Evolutionary conservation across 1,284 basidiomycete genomes (phyloP), one percentile per base, ranked within the genome.

Genomic region (Apiotrichum porosum): DNA sequence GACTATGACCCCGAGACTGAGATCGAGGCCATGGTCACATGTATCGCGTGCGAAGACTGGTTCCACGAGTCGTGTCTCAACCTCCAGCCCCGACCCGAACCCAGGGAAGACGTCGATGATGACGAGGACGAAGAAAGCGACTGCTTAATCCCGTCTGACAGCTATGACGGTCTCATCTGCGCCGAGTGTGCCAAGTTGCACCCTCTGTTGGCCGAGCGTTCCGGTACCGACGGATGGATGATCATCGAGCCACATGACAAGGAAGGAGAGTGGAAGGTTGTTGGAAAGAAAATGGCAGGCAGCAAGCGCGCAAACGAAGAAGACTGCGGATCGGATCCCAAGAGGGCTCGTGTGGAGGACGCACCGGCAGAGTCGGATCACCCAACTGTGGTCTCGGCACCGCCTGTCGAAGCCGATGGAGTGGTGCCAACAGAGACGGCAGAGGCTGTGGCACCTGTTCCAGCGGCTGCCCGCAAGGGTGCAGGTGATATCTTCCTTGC

Each of bases 31-130:
- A 74, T 74, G 72, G 45, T 74, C 15, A 55, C 55, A 44, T 74
- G 72, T 49, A 61, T 74, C 3, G 69, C 44, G 6, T 74, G 72
- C 47, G 68, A 74, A 59, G 68, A 70, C 45, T 69, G 66, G 69
- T 66, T 66, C 37, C 69, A 72, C 46, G 69, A 72, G 37, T 60
- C 66, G 12, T 72, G 69, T 32, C 58, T 72, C 23, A 70, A 69
- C 44, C 56, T 72, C 3, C 61, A 58, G 17, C 40, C 36, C 1
- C 40, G 45, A 37, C 52, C 56, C 34, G 26, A 28, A 12, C 26
- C 26, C 6, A 28, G 12, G 26, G 26, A 28, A 12, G 36, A 30
- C 2, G 34, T 17, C 4, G 53, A 54, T 6, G 66, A 66, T 4
- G 67, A 68, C 1, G 65, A 66, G 6, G 65, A 63, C 23, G 69